phyloP scores from a whole-genome alignment of 2,329 filamentous ascomycete genomes.

The Cladophialophora bantiana region DNA sequence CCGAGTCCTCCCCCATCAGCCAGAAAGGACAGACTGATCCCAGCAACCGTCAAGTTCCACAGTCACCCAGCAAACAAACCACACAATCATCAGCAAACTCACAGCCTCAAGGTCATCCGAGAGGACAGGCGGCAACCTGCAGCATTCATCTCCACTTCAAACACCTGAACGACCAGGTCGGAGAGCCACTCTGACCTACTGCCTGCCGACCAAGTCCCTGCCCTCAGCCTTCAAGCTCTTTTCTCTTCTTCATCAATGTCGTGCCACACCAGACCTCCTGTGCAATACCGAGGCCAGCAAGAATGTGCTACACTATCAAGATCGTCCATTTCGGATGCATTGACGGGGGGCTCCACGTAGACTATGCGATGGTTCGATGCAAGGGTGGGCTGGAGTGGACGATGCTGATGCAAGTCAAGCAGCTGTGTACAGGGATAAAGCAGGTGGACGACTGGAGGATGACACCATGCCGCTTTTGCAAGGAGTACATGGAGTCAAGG shows the following conservation, averaged over 20 bases:
- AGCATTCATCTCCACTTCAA: conserved; percentile 1
- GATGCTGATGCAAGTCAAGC: conserved; percentile 23
- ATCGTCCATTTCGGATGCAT: conserved; percentile 33
- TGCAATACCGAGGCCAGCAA: not conserved
- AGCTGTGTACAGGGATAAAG: conserved; percentile 22
- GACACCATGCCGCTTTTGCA: conserved; percentile 33
- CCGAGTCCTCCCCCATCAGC: not conserved
- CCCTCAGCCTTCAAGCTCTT: not conserved
- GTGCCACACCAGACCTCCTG: not conserved
- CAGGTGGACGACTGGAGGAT: conserved; percentile 31
- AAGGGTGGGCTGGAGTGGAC: conserved; percentile 30
- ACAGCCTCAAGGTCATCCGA: not conserved
- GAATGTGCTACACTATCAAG: conserved; percentile 33
- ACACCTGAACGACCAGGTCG: conserved; percentile 2
- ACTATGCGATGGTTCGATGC: conserved; percentile 26
- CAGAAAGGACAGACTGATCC: not conserved
- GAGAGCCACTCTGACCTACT: conserved; percentile 1
- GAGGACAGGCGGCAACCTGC: conserved; percentile 19
- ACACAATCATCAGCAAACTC: not conserved
- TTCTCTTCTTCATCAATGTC: too few relatives aligned
- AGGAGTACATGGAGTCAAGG: conserved; percentile 20
- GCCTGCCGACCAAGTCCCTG: conserved; percentile 5
- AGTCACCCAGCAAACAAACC: conserved; percentile 2
- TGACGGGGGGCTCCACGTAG: conserved; percentile 19
- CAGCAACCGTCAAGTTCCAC: conserved; percentile 8